phyloP scores from a whole-genome alignment of 2,329 filamentous ascomycete species.

The Xylaria sp. region DNA sequence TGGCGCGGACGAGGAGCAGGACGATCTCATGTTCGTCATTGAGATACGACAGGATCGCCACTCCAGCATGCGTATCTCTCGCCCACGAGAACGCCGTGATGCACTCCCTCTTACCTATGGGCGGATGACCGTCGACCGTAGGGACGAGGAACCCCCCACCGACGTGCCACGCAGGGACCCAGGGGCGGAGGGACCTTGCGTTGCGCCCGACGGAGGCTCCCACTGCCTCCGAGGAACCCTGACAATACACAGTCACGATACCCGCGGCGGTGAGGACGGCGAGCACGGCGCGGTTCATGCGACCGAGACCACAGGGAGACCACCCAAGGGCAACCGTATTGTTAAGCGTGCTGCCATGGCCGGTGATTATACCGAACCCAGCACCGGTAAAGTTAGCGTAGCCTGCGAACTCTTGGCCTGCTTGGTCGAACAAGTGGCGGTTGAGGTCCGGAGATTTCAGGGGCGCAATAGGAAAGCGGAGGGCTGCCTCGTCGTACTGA shows the following conservation, averaged over 20 bases:
- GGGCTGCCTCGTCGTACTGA: conserved; percentile 48
- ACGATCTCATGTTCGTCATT: conserved; percentile 63
- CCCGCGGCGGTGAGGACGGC: conserved; percentile 62
- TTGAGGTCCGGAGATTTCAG: conserved; percentile 45
- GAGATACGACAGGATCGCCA: conserved; percentile 61
- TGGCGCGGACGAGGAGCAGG: conserved; percentile 59
- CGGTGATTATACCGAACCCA: conserved; percentile 58
- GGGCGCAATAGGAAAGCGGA: conserved; percentile 48
- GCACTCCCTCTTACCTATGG: conserved; percentile 49
- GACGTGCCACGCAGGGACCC: conserved; percentile 66
- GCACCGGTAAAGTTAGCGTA: conserved; percentile 55
- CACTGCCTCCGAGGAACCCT: conserved; percentile 50
- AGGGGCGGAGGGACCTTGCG: conserved; percentile 57
- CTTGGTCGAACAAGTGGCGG: conserved; percentile 45
- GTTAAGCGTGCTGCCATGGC: conserved; percentile 62
- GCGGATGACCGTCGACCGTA: conserved; percentile 49
- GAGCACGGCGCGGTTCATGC: conserved; percentile 63
- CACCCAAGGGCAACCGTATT: conserved; percentile 65
- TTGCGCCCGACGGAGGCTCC: conserved; percentile 46
- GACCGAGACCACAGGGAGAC: conserved; percentile 68
- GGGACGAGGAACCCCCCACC: conserved; percentile 63
- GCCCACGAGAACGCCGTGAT: conserved; percentile 66
- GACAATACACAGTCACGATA: conserved; percentile 62
- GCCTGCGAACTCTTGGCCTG: conserved; percentile 42
- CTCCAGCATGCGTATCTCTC: conserved; percentile 53